A percentile compares a stretch with the other conserved stretches of the same genome.
Conservation (phyloP, 164 flowering plant species). For the Stephania japonica region DNA sequence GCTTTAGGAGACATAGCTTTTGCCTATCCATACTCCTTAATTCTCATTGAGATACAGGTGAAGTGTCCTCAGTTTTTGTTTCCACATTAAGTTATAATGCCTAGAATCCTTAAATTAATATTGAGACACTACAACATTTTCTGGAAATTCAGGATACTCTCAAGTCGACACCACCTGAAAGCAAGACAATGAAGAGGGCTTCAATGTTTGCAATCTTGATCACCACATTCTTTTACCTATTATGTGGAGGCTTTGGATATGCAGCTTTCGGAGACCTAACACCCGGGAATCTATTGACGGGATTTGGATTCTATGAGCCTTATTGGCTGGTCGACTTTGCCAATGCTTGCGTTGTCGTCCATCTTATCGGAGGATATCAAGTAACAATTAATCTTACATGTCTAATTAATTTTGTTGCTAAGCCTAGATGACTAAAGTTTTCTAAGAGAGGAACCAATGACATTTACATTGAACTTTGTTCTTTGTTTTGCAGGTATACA, state of each 20-base stretch:
- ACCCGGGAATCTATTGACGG: slow-evolving; percentile 69
- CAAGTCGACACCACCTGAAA: slow-evolving; percentile 65
- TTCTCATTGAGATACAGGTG: slow-evolving; percentile 78
- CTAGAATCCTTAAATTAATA: neutral
- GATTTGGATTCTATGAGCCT: slow-evolving; percentile 62
- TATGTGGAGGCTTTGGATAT: slow-evolving; percentile 74
- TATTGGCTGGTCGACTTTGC: slow-evolving; percentile 65
- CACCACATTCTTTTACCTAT: slow-evolving; percentile 67
- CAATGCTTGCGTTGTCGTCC: slow-evolving; percentile 59
- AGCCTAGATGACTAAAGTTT: neutral
- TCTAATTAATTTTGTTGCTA: neutral
- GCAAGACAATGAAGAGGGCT: slow-evolving; percentile 61
- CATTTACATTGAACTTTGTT: neutral
- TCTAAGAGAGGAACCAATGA: neutral
- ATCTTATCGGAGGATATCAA: slow-evolving; percentile 76
- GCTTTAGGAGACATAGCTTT: slow-evolving; percentile 86
- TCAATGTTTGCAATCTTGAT: slow-evolving; percentile 39
- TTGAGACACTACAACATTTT: neutral
- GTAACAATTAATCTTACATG: slow-evolving; percentile 16
- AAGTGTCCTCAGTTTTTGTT: neutral
- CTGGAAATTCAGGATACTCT: slow-evolving; percentile 50
- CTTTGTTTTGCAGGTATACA: slow-evolving; percentile 30
- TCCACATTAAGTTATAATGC: no score
- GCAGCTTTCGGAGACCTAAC: slow-evolving; percentile 63
- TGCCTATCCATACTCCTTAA: slow-evolving; percentile 60